Conservation (phyloP, 352 stramenopile species). For the Aphanomyces invadans region DNA sequence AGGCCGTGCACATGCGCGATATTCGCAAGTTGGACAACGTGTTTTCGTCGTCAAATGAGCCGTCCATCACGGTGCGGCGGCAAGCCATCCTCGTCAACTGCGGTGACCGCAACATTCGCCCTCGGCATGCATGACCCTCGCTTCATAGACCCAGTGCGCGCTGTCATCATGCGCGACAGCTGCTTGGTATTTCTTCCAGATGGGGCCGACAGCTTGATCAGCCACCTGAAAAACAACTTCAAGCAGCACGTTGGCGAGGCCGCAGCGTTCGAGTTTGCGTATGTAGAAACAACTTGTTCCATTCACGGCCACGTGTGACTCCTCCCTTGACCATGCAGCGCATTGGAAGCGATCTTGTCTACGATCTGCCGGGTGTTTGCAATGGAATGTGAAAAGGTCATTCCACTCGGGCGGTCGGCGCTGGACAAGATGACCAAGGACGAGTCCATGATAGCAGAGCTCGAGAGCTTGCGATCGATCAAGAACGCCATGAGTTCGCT, state of each 20-base stretch:
- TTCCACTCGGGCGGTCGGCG: background rate
- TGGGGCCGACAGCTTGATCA: constrained; percentile 36
- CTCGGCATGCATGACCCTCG: too few species aligned
- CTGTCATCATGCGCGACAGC: constrained; percentile 36
- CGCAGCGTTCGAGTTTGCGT: constrained; percentile 33
- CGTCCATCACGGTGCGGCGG: constrained; percentile 61
- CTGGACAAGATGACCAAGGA: constrained; percentile 1
- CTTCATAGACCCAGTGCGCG: constrained; percentile 34
- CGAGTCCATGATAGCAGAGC: background rate
- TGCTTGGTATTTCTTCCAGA: constrained; percentile 40
- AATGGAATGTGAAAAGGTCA: constrained; percentile 20
- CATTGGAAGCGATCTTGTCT: constrained; percentile 10
- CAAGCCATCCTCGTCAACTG: constrained; percentile 73
- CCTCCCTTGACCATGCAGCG: background rate
- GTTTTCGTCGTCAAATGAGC: constrained; percentile 67
- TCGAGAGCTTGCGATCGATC: background rate
- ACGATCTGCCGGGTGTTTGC: constrained; percentile 12
- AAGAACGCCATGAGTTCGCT: constrained; percentile 15
- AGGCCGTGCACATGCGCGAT: constrained; percentile 67
- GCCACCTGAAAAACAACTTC: constrained; percentile 38
- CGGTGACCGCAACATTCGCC: constrained; percentile 26
- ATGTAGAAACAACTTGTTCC: too few species aligned
- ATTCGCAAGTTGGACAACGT: constrained; percentile 66
- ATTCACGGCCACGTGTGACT: too few species aligned
- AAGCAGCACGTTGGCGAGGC: constrained; percentile 29